A percentile compares a stretch with the other conserved stretches of the same genome.
Conservation (phyloP, 1,284 basidiomycete genomes). For the Somion occarium region DNA sequence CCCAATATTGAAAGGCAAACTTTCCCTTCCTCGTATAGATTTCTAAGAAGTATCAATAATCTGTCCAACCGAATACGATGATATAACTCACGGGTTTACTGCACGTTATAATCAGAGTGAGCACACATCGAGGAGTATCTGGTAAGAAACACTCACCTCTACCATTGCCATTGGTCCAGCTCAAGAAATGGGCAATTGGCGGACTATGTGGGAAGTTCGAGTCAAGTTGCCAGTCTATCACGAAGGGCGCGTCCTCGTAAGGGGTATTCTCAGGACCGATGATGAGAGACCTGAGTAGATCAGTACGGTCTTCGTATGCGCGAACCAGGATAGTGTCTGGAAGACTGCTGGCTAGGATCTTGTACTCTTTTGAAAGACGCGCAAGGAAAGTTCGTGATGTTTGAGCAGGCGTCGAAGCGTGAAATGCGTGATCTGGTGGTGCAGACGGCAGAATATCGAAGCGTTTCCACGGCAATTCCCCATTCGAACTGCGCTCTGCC, state of each 20-base stretch:
- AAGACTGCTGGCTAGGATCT: constrained; percentile 71
- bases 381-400: constrained; percentile 71
- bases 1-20: constrained; percentile 90
- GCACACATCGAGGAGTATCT: neutral
- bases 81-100: constrained; percentile 71
- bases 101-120: neutral
- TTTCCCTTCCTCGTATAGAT: constrained; percentile 94
- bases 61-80: neutral
- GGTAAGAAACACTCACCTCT: constrained; percentile 49
- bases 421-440: constrained; percentile 80
- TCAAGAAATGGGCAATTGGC: constrained; percentile 85
- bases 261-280: constrained; percentile 93
- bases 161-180: constrained; percentile 93
- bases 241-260: constrained; percentile 89
- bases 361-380: constrained; percentile 81
- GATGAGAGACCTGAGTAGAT: constrained; percentile 85
- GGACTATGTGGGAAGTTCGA: constrained; percentile 85
- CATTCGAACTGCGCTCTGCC: constrained; percentile 9
- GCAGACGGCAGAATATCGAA: constrained; percentile 75
- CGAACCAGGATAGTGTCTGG: constrained; percentile 78
- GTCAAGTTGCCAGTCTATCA: constrained; percentile 91
- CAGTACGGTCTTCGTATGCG: constrained; percentile 77
- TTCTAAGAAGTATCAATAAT: constrained; percentile 37
- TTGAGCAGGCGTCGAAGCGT: constrained; percentile 51
- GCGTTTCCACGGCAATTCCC: constrained; percentile 56